Evolutionary conservation across 495 filamentous ascomycete species (phyloP), one percentile per base, ranked within the genome.

Genomic region (Xylaria acuta): DNA sequence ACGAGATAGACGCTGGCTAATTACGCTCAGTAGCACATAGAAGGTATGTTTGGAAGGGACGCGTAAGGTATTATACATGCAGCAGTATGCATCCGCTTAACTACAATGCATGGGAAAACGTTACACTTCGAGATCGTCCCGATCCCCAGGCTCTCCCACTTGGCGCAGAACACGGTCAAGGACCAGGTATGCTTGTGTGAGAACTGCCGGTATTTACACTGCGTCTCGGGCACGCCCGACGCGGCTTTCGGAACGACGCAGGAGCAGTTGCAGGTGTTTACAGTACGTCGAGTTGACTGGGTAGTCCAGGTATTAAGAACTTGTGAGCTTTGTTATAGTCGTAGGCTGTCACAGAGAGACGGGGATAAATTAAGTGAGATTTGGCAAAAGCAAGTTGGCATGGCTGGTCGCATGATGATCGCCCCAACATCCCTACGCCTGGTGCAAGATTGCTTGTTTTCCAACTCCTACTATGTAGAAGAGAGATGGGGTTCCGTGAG

Each of bases 291-390:
- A 45, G 40, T 45, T 40, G n/a, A 40, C 58, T 30, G 5, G 41
- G 41, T 65, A 27, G n/a, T 27, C 60, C 14, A 60, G 32, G 34
- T 41, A 65, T 30, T 63, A 41, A 63, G 59, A 63, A 43, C 34
- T 47, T 11, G n/a, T 4, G 22, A n/a, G 0, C n/a, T n/a, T n/a
- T n/a, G n/a, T n/a, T n/a, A n/a, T 51, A 16, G 38, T 47, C 16
- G 8, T 14, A 64, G 53, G 53, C 27, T 53, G 64, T 67, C 64
- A 40, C 64, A 67, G 32, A 67, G 9, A 22, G 47, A 67, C 47
- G 64, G 47, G 64, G 47, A 36, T 53, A 67, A 65, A 53, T 54
- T 67, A 53, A 67, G 45, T 51, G 45, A 53, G 47, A 67, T 67
- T 67, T 67, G 47, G 18, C 64, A 67, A 67, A 65, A 67, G 64